phyloP scores from a whole-genome alignment of 2,329 filamentous ascomycete species.

The Cyanodermella asteris region DNA sequence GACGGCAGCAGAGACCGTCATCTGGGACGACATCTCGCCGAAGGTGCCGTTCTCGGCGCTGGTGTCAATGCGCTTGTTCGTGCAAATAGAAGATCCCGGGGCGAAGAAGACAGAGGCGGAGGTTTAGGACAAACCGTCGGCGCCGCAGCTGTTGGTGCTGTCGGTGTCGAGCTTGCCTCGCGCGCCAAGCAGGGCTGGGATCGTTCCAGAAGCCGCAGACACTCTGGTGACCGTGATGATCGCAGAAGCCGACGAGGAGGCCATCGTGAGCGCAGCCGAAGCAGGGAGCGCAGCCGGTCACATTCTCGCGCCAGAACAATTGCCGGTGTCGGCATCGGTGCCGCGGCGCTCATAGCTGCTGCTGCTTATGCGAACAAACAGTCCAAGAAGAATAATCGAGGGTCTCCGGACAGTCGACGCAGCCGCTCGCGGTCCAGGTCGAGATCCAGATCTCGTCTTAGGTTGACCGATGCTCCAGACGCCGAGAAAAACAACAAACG shows the following conservation, averaged over 20 bases:
- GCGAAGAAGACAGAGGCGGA: constrained; percentile 31
- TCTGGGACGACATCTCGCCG: constrained; percentile 35
- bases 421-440: constrained; percentile 24
- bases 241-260: constrained; percentile 12
- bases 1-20: no score
- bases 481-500: constrained; percentile 26
- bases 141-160: constrained; percentile 37
- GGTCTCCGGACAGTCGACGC: constrained; percentile 24
- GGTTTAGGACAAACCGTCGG: constrained; percentile 30
- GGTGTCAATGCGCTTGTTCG: constrained; percentile 38
- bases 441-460: constrained; percentile 10
- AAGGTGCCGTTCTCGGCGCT: constrained; percentile 36
- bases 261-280: constrained; percentile 12
- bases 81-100: constrained; percentile 28
- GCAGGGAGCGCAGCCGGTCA: constrained; percentile 24
- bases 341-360: constrained; percentile 37
- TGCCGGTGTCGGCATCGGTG: constrained; percentile 27
- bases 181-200: constrained; percentile 27
- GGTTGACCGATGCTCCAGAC: constrained; percentile 11
- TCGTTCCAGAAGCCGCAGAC: constrained; percentile 20
- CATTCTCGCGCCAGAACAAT: constrained; percentile 29
- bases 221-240: constrained; percentile 3
- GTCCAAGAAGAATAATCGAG: constrained; percentile 26
- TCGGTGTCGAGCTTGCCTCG: constrained; percentile 35
- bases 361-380: constrained; percentile 35